Percentiles rank a stretch among this genome's conserved stretches.
Evolutionary conservation across 1,139 yeast species (phyloP).

Genomic region (Debaryomyces robertsiae): DNA sequence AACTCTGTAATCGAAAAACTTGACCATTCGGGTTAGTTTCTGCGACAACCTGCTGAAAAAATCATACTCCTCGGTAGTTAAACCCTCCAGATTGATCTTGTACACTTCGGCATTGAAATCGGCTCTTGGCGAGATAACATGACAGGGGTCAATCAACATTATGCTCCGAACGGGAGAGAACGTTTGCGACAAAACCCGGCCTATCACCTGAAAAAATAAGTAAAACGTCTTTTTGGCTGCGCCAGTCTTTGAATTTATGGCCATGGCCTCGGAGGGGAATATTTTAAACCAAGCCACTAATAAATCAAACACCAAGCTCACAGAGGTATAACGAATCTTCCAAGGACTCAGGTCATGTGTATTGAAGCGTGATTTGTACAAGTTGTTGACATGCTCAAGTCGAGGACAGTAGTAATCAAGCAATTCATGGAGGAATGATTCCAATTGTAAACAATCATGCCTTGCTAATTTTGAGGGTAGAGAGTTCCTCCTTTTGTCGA

Average conservation of each 20-base stretch:
- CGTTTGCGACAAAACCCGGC: constrained; percentile 36
- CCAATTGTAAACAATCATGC: constrained; percentile 26
- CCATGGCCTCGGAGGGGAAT: constrained; percentile 36
- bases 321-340: constrained; percentile 26
- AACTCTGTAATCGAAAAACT: constrained; percentile 32
- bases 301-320: constrained; percentile 34
- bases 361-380: constrained; percentile 21
- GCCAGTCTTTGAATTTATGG: constrained; percentile 30
- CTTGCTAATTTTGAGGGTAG: constrained; percentile 1
- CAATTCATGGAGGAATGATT: constrained; percentile 31
- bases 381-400: constrained; percentile 27
- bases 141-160: constrained; percentile 37
- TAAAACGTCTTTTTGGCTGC: constrained; percentile 38
- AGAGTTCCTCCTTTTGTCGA: background rate
- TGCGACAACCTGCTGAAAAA: constrained; percentile 21
- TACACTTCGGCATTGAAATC: constrained; percentile 32
- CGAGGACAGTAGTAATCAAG: constrained; percentile 31
- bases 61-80: constrained; percentile 21
- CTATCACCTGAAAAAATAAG: constrained; percentile 38
- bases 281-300: constrained; percentile 38
- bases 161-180: constrained; percentile 39
- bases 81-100: constrained; percentile 18
- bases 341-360: constrained; percentile 16
- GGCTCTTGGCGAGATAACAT: constrained; percentile 33
- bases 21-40: constrained; percentile 28